phyloP scores from a whole-genome alignment of 2,329 filamentous ascomycete genomes.

The Ascocoryne sarcoides region DNA sequence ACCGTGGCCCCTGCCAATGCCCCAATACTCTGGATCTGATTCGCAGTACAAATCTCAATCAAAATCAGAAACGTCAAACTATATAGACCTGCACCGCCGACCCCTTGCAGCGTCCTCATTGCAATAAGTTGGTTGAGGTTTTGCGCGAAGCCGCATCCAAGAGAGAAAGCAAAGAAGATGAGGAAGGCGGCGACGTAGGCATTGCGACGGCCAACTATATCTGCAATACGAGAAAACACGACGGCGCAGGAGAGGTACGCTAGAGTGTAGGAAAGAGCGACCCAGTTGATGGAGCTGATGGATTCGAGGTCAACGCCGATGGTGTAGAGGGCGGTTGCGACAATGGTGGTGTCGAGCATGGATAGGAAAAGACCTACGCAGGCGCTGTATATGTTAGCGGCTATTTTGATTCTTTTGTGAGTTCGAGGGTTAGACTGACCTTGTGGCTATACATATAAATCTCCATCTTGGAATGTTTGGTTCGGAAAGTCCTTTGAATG shows the following conservation, averaged over 20 bases:
- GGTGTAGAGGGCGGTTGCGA: constrained; percentile 48
- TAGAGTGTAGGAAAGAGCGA: constrained; percentile 43
- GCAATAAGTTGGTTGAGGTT: constrained; percentile 33
- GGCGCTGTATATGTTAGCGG: constrained; percentile 30
- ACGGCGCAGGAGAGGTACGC: constrained; percentile 48
- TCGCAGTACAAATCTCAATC: constrained; percentile 39
- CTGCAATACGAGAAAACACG: constrained; percentile 44
- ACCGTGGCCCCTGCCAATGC: constrained; percentile 38
- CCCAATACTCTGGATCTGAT: constrained; percentile 36
- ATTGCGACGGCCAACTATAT: constrained; percentile 44
- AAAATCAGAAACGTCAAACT: constrained; percentile 27
- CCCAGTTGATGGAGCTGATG: constrained; percentile 41
- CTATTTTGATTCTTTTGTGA: no score
- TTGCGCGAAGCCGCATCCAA: constrained; percentile 43
- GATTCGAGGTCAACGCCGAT: constrained; percentile 44
- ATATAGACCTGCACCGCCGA: constrained; percentile 32
- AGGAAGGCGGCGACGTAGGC: constrained; percentile 42
- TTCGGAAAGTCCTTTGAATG: background rate
- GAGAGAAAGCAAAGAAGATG: constrained; percentile 47
- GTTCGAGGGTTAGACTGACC: no score
- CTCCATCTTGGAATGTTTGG: background rate
- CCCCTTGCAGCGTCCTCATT: constrained; percentile 25
- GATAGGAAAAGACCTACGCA: constrained; percentile 47
- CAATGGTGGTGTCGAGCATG: constrained; percentile 50
- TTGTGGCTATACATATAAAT: background rate